Base-by-base conservation (phyloP, 768 basidiomycete genomes). In the Lepiota venenata region DNA sequence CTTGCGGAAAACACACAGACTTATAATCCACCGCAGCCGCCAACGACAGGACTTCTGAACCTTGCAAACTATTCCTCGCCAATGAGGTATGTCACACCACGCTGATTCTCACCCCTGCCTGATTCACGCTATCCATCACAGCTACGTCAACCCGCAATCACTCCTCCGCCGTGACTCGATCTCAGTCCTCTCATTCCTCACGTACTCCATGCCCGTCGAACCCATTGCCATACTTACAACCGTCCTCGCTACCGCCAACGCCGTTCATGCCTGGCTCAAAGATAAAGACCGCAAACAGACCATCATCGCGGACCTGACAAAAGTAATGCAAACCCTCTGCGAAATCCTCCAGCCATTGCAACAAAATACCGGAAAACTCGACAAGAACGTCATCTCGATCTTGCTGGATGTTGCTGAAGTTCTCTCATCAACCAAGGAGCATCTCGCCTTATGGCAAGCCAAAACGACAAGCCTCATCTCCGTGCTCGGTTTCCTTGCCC, bases 381-480 rank as follows among this genome's bases (percentile, higher is more conserved):
- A 51, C 25, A 60, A 60, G 20, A 36, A 43, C 41, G 41, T 22
- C 1, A 14, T 44, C 4, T 25, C 44, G 14, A 14, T 47, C n/a
- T 32, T 50, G 14, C 18, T 45, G 14, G 47, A 55, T 39, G 56
- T 67, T 2, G 61, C 59, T 9, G 63, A 58, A 20, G 46, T 56
- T 25, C 41, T 67, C n/a, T 52, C 58, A 10, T 52, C 57, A 3
- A 63, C 60, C 1, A 55, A 58, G 27, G 61, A 64, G 37, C 63
- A 63, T 43, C 49, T 64, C 2, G 21, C 52, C 0, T 48, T 63
- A 6, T 65, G 62, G 58, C 47, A 59, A 9, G 49, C 44, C 18
- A 59, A 51, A 25, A 55, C 50, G n/a, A 32, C 49, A 4, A 56
- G 55, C 11, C 53, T 50, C 27, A 40, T 63, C 7, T 27, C 41